Percentiles rank a stretch among this genome's conserved stretches.
These are phyloP conservation scores for Myxozyma nipponensis DNA, from an alignment of 805 yeast genomes.

Conservation along the genomic window DNA sequence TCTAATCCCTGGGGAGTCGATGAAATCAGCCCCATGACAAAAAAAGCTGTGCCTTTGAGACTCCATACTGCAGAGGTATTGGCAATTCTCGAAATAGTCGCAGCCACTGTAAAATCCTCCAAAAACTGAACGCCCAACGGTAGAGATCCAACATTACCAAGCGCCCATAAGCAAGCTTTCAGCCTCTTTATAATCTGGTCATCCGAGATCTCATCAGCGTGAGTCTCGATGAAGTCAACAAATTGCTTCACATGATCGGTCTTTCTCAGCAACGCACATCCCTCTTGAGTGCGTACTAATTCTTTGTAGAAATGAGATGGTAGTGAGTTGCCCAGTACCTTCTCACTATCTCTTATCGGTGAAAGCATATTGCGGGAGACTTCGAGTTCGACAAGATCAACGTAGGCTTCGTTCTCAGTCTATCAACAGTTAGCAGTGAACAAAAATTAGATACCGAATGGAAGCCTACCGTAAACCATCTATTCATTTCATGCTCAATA, in stretches of 20 bases:
- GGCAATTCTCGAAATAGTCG: slow-evolving; percentile 52
- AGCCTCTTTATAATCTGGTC: slow-evolving; percentile 45
- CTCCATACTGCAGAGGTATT: slow-evolving; percentile 50
- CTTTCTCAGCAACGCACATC: slow-evolving; percentile 57
- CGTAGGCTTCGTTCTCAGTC: slow-evolving; percentile 27
- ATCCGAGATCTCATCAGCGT: slow-evolving; percentile 31
- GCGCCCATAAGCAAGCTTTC: slow-evolving; percentile 80
- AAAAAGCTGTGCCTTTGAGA: slow-evolving; percentile 72
- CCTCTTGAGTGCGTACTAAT: slow-evolving; percentile 75
- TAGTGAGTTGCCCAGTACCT: background rate
- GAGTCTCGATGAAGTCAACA: slow-evolving; percentile 30
- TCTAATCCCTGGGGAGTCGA: slow-evolving; percentile 77
- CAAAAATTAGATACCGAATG: background rate
- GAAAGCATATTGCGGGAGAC: slow-evolving; percentile 13
- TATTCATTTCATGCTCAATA: slow-evolving; percentile 59
- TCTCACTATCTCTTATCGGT: background rate
- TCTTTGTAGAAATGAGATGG: slow-evolving; percentile 78
- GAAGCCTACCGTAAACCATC: slow-evolving; percentile 56
- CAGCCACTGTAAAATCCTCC: slow-evolving; percentile 49
- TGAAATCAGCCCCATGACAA: slow-evolving; percentile 69
- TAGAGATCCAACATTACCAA: slow-evolving; percentile 77
- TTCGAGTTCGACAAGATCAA: slow-evolving; percentile 27
- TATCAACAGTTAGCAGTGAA: background rate
- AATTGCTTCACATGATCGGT: slow-evolving; percentile 42
- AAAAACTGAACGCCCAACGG: slow-evolving; percentile 60